Conservation (phyloP, 441 rosid genomes). For the Eruca vesicaria region DNA sequence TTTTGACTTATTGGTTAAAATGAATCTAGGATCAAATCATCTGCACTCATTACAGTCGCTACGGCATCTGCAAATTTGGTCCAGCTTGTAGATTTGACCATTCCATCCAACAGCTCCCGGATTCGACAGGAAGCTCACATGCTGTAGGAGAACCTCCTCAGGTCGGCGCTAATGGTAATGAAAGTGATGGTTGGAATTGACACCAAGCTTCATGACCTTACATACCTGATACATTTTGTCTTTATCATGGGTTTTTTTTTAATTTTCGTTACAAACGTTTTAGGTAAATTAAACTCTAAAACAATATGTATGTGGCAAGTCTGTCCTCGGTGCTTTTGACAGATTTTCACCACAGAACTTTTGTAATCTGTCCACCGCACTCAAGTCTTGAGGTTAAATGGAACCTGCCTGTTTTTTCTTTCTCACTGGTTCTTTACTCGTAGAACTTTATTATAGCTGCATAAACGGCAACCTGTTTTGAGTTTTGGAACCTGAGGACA, state of each 20-base stretch:
- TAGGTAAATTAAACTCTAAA: background rate
- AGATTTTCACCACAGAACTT: conserved; percentile 1
- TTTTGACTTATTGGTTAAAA: background rate
- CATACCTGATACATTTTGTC: conserved; percentile 3
- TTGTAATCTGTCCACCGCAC: conserved; percentile 2
- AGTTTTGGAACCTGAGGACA: background rate
- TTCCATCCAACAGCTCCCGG: conserved; percentile 32
- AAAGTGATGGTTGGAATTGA: conserved; percentile 31
- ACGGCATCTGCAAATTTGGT: conserved; percentile 94
- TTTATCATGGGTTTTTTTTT: conserved; percentile 16
- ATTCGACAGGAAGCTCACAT: conserved; percentile 12
- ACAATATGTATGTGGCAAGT: conserved; percentile 27
- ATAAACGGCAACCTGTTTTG: background rate
- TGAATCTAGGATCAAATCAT: conserved; percentile 61
- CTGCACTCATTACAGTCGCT: conserved; percentile 84
- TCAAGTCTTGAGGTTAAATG: conserved; percentile 31
- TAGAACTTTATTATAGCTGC: background rate
- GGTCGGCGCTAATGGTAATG: conserved; percentile 19
- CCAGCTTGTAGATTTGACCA: conserved; percentile 94
- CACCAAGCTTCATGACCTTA: conserved; percentile 1
- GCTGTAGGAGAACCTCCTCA: conserved; percentile 18
- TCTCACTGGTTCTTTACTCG: background rate
- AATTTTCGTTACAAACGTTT: conserved; percentile 5
- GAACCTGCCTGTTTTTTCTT: conserved; percentile 23
- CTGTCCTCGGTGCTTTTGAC: conserved; percentile 15